Conservation (phyloP, 768 basidiomycete genomes). For the Agrocybe chaxingu region DNA sequence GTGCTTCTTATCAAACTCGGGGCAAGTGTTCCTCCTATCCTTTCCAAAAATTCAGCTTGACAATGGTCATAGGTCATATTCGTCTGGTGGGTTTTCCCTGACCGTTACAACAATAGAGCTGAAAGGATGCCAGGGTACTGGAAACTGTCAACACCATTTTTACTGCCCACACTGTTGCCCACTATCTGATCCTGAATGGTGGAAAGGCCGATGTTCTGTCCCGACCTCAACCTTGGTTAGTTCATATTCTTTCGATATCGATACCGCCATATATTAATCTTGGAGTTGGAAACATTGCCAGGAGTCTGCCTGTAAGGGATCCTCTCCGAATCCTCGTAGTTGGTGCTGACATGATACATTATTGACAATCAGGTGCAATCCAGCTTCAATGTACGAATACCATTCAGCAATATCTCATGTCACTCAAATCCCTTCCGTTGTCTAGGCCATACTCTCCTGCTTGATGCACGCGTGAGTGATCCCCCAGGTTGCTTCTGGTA, state of each 20-base stretch:
- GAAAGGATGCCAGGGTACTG: constrained; percentile 1
- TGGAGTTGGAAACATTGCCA: too few species aligned
- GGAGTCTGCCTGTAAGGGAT: too few species aligned
- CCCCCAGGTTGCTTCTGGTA: neutral
- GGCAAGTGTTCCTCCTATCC: neutral
- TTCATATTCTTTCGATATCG: neutral
- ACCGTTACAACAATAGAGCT: neutral
- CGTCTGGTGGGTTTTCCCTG: neutral
- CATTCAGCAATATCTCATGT: too few species aligned
- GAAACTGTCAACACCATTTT: constrained; percentile 10
- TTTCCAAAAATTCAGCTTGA: neutral
- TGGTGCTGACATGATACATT: too few species aligned
- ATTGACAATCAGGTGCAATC: too few species aligned
- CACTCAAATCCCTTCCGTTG: too few species aligned
- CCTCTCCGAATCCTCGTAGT: too few species aligned
- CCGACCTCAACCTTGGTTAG: neutral
- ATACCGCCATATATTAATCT: too few species aligned
- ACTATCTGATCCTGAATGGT: neutral
- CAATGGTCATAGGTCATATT: neutral
- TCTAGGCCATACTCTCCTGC: constrained; percentile 4
- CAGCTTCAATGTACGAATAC: too few species aligned
- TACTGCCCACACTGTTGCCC: constrained; percentile 3
- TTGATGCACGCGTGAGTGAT: constrained; percentile 8
- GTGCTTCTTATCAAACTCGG: neutral
- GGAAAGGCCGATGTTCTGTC: neutral